Conservation (phyloP, 768 basidiomycete species). For the Termitomyces sp. region DNA sequence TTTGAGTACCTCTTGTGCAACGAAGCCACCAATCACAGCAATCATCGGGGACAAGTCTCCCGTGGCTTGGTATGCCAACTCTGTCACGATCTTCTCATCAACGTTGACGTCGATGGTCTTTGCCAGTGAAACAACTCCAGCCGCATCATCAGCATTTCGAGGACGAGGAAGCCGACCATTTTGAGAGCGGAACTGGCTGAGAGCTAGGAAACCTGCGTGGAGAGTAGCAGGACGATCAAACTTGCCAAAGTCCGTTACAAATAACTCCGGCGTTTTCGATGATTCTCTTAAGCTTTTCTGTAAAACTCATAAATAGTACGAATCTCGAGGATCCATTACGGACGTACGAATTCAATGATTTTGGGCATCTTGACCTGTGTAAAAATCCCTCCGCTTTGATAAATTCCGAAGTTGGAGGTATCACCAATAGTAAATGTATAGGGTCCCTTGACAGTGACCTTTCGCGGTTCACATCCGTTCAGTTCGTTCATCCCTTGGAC, state of each 20-base stretch:
- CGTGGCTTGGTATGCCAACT: conserved; percentile 85
- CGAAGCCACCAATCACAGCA: conserved; percentile 95
- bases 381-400: conserved; percentile 88
- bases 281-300: conserved; percentile 95
- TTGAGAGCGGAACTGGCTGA: conserved; percentile 69
- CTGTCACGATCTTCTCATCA: conserved; percentile 76
- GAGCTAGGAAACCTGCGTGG: conserved; percentile 92
- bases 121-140: conserved; percentile 63
- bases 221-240: conserved; percentile 89
- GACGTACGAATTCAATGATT: conserved; percentile 84
- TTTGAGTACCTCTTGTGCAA: conserved; percentile 96
- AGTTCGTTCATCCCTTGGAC: conserved; percentile 92
- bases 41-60: conserved; percentile 88
- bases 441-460: conserved; percentile 90
- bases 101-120: conserved; percentile 72
- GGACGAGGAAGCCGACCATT: conserved; percentile 72
- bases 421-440: conserved; percentile 97
- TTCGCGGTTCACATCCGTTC: conserved; percentile 88
- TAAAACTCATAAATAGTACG: not conserved
- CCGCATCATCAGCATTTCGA: conserved; percentile 77
- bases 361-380: conserved; percentile 99
- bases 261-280: conserved; percentile 71
- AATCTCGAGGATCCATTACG: not conserved
- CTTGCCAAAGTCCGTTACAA: conserved; percentile 96
- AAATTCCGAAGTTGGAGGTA: conserved; percentile 70